phyloP scores from a whole-genome alignment of 306 rosid species.

The Prunus mongolica region DNA sequence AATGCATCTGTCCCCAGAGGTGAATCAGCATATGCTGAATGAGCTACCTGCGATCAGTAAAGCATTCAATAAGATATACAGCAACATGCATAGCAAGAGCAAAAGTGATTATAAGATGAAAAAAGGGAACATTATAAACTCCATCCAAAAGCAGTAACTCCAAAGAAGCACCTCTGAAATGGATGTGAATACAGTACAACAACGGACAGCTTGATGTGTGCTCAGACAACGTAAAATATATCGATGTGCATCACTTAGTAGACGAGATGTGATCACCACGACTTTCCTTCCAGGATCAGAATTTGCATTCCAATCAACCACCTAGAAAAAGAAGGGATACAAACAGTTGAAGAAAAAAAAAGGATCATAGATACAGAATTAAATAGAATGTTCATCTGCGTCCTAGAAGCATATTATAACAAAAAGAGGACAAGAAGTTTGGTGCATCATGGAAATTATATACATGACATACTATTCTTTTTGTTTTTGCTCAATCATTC shows the following conservation, averaged over 20 bases:
- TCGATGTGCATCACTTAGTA: slow-evolving; percentile 88
- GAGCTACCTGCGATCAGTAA: slow-evolving; percentile 58
- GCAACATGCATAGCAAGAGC: background rate
- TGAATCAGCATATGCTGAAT: slow-evolving; percentile 76
- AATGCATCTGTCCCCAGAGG: slow-evolving; percentile 96
- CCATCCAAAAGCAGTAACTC: slow-evolving; percentile 16
- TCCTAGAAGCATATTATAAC: background rate
- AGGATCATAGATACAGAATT: background rate
- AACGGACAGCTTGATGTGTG: slow-evolving; percentile 61
- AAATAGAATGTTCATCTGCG: background rate
- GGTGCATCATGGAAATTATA: background rate
- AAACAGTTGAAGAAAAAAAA: background rate
- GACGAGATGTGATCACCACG: slow-evolving; percentile 65
- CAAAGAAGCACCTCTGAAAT: slow-evolving; percentile 76
- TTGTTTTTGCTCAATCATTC: too few relatives aligned
- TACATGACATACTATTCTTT: too few relatives aligned
- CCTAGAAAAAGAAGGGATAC: slow-evolving; percentile 40
- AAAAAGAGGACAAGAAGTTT: background rate
- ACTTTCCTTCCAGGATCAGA: slow-evolving; percentile 52
- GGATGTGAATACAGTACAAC: slow-evolving; percentile 67
- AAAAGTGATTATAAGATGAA: background rate
- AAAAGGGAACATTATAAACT: background rate
- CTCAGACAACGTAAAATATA: slow-evolving; percentile 82
- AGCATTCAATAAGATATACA: slow-evolving; percentile 13
- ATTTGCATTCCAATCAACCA: slow-evolving; percentile 63